Evolutionary conservation across 768 basidiomycete species (phyloP).

Genomic region (Tulasnella sp.): DNA sequence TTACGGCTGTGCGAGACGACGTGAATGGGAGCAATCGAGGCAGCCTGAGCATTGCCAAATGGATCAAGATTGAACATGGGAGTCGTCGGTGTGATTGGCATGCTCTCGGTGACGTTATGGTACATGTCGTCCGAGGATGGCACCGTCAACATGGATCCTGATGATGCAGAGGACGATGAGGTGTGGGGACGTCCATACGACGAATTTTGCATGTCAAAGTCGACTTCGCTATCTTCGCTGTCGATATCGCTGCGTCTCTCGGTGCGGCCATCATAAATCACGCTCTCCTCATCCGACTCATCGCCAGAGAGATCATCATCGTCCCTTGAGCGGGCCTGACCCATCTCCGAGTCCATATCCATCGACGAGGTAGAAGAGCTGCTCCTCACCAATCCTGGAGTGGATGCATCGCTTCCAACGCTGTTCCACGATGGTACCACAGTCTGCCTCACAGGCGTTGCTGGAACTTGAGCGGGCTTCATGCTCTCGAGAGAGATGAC

Average conservation of each 20-base stretch:
- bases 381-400: slow-evolving; percentile 29
- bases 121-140: slow-evolving; percentile 4
- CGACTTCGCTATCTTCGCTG: slow-evolving; percentile 6
- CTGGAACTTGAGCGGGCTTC: slow-evolving; percentile 35
- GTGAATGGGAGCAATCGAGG: slow-evolving; percentile 34
- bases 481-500: slow-evolving; percentile 21
- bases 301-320: slow-evolving; percentile 28
- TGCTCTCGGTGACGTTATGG: too few species aligned
- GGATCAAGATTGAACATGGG: slow-evolving; percentile 41
- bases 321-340: slow-evolving; percentile 34
- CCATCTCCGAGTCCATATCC: slow-evolving; percentile 11
- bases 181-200: background rate
- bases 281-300: background rate
- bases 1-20: slow-evolving; percentile 33
- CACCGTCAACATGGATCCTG: background rate
- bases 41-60: slow-evolving; percentile 29
- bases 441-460: slow-evolving; percentile 41
- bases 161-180: background rate
- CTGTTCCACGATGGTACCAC: slow-evolving; percentile 2
- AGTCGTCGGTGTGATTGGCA: slow-evolving; percentile 70
- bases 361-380: slow-evolving; percentile 51
- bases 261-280: background rate
- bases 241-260: too few species aligned
- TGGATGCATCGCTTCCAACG: slow-evolving; percentile 6
- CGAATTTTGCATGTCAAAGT: background rate